Percentiles rank a stretch among this genome's conserved stretches.
These are phyloP conservation scores for Aquilaria malaccensis DNA, from an alignment of 345 rosid genomes.

Conservation along the genomic window DNA sequence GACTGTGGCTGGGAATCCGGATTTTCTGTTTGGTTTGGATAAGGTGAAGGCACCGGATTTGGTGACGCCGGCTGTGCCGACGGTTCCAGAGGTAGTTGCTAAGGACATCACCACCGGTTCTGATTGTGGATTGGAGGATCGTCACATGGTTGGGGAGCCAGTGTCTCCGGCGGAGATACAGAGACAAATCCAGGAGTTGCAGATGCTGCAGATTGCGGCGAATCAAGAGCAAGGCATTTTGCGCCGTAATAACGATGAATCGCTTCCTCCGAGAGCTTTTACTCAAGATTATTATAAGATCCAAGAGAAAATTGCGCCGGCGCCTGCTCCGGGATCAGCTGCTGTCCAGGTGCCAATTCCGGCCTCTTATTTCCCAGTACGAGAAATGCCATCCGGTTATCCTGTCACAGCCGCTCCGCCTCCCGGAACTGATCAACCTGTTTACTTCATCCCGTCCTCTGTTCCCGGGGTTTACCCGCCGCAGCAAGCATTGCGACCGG, in stretches of 20 bases:
- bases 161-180: conserved; percentile 26
- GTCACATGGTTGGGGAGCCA: conserved; percentile 22
- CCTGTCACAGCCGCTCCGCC: conserved; percentile 1
- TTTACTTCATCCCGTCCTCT: conserved; percentile 31
- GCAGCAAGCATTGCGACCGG: conserved; percentile 23
- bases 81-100: conserved; percentile 18
- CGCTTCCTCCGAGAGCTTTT: conserved; percentile 10
- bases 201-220: conserved; percentile 29
- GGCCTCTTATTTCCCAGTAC: conserved; percentile 23
- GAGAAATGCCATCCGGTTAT: conserved; percentile 28
- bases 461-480: conserved; percentile 22
- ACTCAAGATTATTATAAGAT: conserved; percentile 20
- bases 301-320: conserved; percentile 20
- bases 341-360: conserved; percentile 35
- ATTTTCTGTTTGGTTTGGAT: conserved; percentile 47
- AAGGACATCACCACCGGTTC: conserved; percentile 31
- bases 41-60: conserved; percentile 28
- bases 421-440: conserved; percentile 28
- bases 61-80: conserved; percentile 17
- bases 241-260: conserved; percentile 23
- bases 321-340: conserved; percentile 20
- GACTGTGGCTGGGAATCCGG: conserved; percentile 24
- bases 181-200: conserved; percentile 37
- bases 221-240: conserved; percentile 23
- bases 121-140: conserved; percentile 43